Percentiles rank a stretch among this genome's conserved stretches.
These are phyloP conservation scores for Allomyces arbusculus DNA, from an alignment of 192 early-diverging fungal genomes.

Conservation along the genomic window DNA sequence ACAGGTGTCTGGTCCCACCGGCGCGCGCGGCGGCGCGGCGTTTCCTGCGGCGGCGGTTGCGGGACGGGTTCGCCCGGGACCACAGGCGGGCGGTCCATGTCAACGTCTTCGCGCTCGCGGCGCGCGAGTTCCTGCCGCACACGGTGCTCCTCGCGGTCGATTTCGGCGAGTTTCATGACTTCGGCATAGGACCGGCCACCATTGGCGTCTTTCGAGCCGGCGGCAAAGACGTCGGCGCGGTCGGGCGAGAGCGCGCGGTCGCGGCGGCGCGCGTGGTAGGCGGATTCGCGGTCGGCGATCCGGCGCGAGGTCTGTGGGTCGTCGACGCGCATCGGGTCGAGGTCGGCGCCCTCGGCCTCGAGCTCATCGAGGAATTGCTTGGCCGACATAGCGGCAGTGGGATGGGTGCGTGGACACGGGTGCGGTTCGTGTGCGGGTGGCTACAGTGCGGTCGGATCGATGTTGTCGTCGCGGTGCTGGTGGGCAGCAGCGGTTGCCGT, in stretches of 20 bases:
- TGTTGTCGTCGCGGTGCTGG: too few relatives aligned
- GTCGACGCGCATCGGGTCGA: constrained; percentile 26
- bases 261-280: constrained; percentile 64
- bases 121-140: constrained; percentile 49
- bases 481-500: too few relatives aligned
- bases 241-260: constrained; percentile 65
- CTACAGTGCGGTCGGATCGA: too few relatives aligned
- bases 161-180: constrained; percentile 63
- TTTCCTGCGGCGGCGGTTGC: too few relatives aligned
- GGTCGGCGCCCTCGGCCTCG: constrained; percentile 11
- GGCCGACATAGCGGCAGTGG: too few relatives aligned
- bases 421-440: too few relatives aligned
- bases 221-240: constrained; percentile 54
- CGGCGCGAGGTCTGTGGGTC: constrained; percentile 24
- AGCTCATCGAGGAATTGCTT: constrained; percentile 2
- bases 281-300: constrained; percentile 68
- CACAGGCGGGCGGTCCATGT: neutral
- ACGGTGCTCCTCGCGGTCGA: constrained; percentile 62
- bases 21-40: too few relatives aligned
- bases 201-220: constrained; percentile 6
- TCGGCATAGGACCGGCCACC: constrained; percentile 55
- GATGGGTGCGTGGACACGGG: too few relatives aligned
- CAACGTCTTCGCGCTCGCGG: constrained; percentile 41
- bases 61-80: too few relatives aligned
- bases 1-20: too few relatives aligned